Evolutionary conservation across 1,284 basidiomycete genomes (phyloP).

Genomic region (Ceratorhiza oryzae-sativae): DNA sequence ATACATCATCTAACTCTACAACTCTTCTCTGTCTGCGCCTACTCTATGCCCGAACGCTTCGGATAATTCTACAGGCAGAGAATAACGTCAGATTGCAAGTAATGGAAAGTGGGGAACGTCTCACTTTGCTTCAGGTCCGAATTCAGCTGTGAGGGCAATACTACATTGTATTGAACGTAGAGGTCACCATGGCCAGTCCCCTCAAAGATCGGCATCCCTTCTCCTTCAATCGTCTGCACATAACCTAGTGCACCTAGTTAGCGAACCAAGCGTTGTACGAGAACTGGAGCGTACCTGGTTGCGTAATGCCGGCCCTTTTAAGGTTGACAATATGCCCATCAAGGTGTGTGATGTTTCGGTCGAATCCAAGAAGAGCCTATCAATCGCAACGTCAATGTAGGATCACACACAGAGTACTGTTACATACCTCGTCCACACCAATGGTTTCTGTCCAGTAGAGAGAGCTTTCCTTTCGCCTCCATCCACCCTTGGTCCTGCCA

Average conservation of each 20-base stretch:
- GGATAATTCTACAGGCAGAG: slow-evolving; percentile 7
- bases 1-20: slow-evolving; percentile 24
- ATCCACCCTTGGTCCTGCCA: slow-evolving; percentile 75
- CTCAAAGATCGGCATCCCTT: slow-evolving; percentile 86
- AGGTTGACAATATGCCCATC: slow-evolving; percentile 85
- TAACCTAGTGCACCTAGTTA: slow-evolving; percentile 60
- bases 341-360: slow-evolving; percentile 85
- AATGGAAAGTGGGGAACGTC: slow-evolving; percentile 36
- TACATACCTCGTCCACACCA: slow-evolving; percentile 82
- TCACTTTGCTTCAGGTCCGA: slow-evolving; percentile 71
- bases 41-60: slow-evolving; percentile 14
- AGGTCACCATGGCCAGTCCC: slow-evolving; percentile 75
- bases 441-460: slow-evolving; percentile 91
- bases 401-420: neutral
- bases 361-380: slow-evolving; percentile 82
- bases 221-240: slow-evolving; percentile 82
- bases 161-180: slow-evolving; percentile 89
- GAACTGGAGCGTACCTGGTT: slow-evolving; percentile 68
- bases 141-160: slow-evolving; percentile 77
- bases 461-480: slow-evolving; percentile 85
- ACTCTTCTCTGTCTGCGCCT: slow-evolving; percentile 14
- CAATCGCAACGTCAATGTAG: slow-evolving; percentile 42
- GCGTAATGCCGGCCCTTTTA: slow-evolving; percentile 78
- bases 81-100: neutral
- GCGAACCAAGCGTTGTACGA: neutral